Evolutionary conservation across 2,329 filamentous ascomycete species (phyloP).

Genomic region (Bipolaris oryzae): DNA sequence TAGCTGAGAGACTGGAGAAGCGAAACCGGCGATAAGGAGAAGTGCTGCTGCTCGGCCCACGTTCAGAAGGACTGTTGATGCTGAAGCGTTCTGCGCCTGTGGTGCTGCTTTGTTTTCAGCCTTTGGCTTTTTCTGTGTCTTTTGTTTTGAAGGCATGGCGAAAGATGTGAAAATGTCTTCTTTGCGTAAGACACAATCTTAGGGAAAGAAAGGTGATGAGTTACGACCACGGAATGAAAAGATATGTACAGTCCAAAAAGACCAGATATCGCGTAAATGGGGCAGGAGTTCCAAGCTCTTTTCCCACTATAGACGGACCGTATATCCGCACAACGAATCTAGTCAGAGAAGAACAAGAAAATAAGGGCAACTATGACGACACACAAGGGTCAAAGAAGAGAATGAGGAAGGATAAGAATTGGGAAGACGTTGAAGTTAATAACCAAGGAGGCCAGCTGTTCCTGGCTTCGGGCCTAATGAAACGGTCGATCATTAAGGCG

Average conservation of each 20-base stretch:
- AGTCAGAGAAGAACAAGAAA: slow-evolving; percentile 25
- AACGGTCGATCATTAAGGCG: slow-evolving; percentile 39
- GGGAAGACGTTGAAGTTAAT: slow-evolving; percentile 17
- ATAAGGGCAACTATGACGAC: not conserved
- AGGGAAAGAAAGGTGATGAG: not conserved
- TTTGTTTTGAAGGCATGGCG: slow-evolving; percentile 42
- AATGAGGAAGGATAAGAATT: slow-evolving; percentile 14
- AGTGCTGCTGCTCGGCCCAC: slow-evolving; percentile 49
- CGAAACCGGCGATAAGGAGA: slow-evolving; percentile 65
- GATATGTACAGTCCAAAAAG: slow-evolving; percentile 13
- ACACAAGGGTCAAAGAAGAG: slow-evolving; percentile 3
- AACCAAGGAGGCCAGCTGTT: slow-evolving; percentile 42
- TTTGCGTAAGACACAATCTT: not conserved
- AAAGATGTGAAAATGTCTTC: slow-evolving; percentile 9
- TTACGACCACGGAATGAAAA: not conserved
- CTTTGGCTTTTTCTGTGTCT: slow-evolving; percentile 45
- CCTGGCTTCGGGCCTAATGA: slow-evolving; percentile 37
- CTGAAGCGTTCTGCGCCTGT: slow-evolving; percentile 29
- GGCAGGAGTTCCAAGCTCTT: slow-evolving; percentile 23
- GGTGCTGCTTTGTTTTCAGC: slow-evolving; percentile 34
- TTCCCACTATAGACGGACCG: slow-evolving; percentile 27
- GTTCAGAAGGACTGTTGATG: slow-evolving; percentile 37
- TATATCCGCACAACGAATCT: slow-evolving; percentile 26
- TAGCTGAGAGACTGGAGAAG: slow-evolving; percentile 73
- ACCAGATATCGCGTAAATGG: slow-evolving; percentile 19